These are phyloP conservation scores for Sphenostylis stenocarpa DNA, from an alignment of 306 rosid genomes.

Conservation along the genomic window DNA sequence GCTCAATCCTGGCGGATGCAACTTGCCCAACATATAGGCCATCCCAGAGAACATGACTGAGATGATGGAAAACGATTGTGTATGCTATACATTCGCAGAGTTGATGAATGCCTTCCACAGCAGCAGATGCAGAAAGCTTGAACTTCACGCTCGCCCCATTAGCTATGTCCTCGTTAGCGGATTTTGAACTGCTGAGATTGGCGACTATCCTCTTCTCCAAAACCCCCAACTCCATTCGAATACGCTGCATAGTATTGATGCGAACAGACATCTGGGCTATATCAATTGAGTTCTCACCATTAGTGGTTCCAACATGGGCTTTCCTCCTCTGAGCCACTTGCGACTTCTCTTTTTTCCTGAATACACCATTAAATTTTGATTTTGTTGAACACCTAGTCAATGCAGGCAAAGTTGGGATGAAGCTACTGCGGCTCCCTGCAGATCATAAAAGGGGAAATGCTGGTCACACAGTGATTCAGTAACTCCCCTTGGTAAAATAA, in stretches of 20 bases:
- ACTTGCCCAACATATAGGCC: constrained; percentile 74
- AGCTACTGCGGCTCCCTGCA: constrained; percentile 67
- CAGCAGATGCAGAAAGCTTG: constrained; percentile 63
- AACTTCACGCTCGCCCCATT: constrained; percentile 58
- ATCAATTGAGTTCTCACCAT: constrained; percentile 52
- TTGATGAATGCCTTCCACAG: constrained; percentile 76
- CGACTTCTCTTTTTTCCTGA: constrained; percentile 69
- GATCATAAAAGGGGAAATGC: constrained; percentile 32
- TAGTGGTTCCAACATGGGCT: constrained; percentile 57
- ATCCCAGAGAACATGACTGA: constrained; percentile 74
- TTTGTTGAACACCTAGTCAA: constrained; percentile 84
- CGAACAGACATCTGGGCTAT: constrained; percentile 80
- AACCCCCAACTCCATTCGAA: constrained; percentile 71
- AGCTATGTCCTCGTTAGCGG: constrained; percentile 33
- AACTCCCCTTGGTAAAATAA: constrained; percentile 9
- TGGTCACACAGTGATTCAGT: constrained; percentile 24
- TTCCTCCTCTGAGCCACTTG: constrained; percentile 58
- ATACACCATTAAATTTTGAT: constrained; percentile 70
- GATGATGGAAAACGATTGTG: constrained; percentile 68
- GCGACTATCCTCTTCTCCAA: constrained; percentile 67
- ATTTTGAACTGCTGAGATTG: constrained; percentile 57
- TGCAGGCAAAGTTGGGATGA: constrained; percentile 75
- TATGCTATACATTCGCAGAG: constrained; percentile 74
- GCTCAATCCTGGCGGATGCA: constrained; percentile 69
- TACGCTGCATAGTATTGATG: constrained; percentile 78